Evolutionary conservation across 2,329 filamentous ascomycete genomes (phyloP).

Genomic region (Monosporascus sp.): DNA sequence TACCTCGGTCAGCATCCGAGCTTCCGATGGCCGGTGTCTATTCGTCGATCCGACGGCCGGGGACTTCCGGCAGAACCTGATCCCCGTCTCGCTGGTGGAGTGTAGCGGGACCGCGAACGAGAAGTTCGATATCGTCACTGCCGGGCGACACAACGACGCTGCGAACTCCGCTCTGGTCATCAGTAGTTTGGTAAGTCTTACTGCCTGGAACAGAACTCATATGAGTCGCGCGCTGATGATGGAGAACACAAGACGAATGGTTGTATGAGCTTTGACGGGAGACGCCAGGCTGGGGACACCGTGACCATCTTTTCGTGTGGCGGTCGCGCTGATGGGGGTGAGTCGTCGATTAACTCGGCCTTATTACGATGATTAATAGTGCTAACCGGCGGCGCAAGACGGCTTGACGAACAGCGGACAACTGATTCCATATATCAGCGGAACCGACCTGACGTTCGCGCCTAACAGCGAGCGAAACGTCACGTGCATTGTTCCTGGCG

Average conservation of each 20-base stretch:
- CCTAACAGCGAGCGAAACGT: slow-evolving; percentile 37
- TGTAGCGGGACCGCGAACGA: slow-evolving; percentile 41
- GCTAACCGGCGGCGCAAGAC: slow-evolving; percentile 19
- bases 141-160: slow-evolving; percentile 43
- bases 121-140: slow-evolving; percentile 46
- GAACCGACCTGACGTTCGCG: slow-evolving; percentile 36
- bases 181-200: slow-evolving; percentile 35
- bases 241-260: slow-evolving; percentile 34
- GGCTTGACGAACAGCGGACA: slow-evolving; percentile 43
- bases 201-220: neutral
- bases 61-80: slow-evolving; percentile 49
- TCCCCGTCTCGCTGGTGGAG: slow-evolving; percentile 39
- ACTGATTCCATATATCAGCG: slow-evolving; percentile 41
- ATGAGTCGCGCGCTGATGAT: neutral
- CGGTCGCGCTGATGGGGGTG: slow-evolving; percentile 42
- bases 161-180: slow-evolving; percentile 37
- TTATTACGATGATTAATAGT: too few species aligned
- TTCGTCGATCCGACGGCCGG: slow-evolving; percentile 46
- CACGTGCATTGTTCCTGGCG: slow-evolving; percentile 37
- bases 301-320: slow-evolving; percentile 48
- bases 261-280: slow-evolving; percentile 45
- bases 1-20: slow-evolving; percentile 38
- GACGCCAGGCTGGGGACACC: slow-evolving; percentile 37
- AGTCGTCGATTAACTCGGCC: slow-evolving; percentile 9
- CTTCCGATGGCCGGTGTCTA: slow-evolving; percentile 44